Conservation (phyloP, 257 asterid species). For the Paulownia fortunei region DNA sequence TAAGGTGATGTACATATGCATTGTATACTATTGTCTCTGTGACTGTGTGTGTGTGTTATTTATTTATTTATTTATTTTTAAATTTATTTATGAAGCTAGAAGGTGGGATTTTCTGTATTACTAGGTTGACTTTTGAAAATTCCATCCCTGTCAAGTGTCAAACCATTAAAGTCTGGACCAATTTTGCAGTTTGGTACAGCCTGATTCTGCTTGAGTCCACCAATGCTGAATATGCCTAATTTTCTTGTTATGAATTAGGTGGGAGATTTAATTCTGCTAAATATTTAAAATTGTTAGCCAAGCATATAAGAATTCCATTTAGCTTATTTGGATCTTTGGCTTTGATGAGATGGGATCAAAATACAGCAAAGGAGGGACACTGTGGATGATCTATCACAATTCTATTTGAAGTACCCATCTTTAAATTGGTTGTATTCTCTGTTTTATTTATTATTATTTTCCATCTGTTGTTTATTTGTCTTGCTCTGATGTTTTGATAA, state of each 20-base stretch:
- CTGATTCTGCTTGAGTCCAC: neutral
- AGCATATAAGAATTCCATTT: neutral
- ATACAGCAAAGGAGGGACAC: neutral
- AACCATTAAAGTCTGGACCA: conserved; percentile 26
- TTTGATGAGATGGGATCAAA: neutral
- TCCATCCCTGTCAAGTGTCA: conserved; percentile 33
- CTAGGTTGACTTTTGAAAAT: conserved; percentile 51
- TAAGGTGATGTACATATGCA: conserved; percentile 33
- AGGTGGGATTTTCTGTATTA: conserved; percentile 12
- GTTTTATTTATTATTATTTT: conserved; percentile 13
- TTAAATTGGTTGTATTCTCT: conserved; percentile 27
- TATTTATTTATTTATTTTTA: neutral
- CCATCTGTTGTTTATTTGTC: conserved; percentile 32
- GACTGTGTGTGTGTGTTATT: neutral
- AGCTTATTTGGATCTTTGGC: neutral
- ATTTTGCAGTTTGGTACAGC: neutral
- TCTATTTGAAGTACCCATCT: conserved; percentile 25
- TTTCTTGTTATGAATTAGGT: neutral
- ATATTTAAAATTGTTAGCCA: neutral
- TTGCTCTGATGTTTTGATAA: conserved; percentile 35
- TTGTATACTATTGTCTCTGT: neutral
- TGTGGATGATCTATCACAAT: conserved; percentile 20
- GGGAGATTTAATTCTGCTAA: neutral
- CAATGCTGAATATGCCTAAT: neutral
- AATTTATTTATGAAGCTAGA: neutral